Base-by-base conservation (phyloP, 768 basidiomycete genomes). In the Tylopilus vinaceipallidus region DNA sequence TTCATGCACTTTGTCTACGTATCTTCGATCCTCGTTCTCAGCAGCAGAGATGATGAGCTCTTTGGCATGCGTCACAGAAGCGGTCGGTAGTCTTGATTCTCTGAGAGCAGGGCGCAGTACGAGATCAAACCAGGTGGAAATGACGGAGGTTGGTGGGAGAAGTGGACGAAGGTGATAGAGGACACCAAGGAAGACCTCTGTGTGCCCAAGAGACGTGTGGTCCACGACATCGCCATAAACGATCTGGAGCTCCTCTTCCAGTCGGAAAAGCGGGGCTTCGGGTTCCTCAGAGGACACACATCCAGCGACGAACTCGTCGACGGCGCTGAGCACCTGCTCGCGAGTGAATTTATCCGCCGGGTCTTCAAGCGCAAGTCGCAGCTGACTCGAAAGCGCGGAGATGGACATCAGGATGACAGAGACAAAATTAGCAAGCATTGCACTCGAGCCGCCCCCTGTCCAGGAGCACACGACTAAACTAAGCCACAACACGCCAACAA, bases 51-150 rank as follows among this genome's bases (percentile, higher is more conserved):
- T 67, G 55, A 91, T 76, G 20, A 92, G 75, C 32, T 86, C 84
- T 66, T 86, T 88, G 24, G 88, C 90, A 60, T 86, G 73, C 42
- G 77, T 75, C 17, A 82, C 74, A 6, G 84, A 76, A 20, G 70
- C 56, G 0, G 76, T 78, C 3, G 86, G 73, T 17, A 92, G 71
- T 55, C 76, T 82, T 32, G 88, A 83, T 63, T 90, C 84, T 41
- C 87, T 83, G 46, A 92, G 73, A 24, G 88, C 86, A 22, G 87
- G 85, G 29, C 90, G 83, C 3, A 92, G 73, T 23, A 88, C 75
- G 29, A 87, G 76, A 63, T 92, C 88, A 65, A 89, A 92, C 91
- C 91, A 92, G 23, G 75, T 76, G 2, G 83, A 83, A 49, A 90
- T 84, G 47, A 91, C 73, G 22, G 86, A 86, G 6, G 74, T 74